These are phyloP conservation scores for Linum usitatissimum DNA, from an alignment of 345 rosid genomes.

Conservation along the genomic window DNA sequence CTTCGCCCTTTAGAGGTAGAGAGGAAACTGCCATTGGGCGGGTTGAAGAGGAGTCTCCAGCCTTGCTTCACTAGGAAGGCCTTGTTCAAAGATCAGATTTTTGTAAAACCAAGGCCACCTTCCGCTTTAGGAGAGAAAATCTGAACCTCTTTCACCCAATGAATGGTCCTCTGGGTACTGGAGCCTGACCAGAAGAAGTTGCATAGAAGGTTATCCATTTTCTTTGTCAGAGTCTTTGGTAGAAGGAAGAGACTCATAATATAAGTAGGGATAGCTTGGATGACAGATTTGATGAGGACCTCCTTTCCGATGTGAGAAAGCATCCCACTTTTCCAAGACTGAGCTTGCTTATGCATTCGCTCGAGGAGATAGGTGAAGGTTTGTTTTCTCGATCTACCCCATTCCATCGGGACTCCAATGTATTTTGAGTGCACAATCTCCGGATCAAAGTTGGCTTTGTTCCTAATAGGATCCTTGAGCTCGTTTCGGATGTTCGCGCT, in stretches of 20 bases:
- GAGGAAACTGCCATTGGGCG: too few relatives aligned
- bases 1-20: too few relatives aligned
- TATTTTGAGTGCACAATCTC: neutral
- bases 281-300: neutral
- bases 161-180: too few relatives aligned
- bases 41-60: too few relatives aligned
- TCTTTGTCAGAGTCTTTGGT: neutral
- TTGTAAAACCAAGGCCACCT: too few relatives aligned
- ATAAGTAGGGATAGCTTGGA: neutral
- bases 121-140: too few relatives aligned
- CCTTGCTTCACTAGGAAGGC: too few relatives aligned
- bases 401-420: neutral
- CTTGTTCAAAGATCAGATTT: too few relatives aligned
- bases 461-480: neutral
- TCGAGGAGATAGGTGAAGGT: neutral
- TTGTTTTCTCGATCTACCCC: neutral
- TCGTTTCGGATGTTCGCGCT: neutral
- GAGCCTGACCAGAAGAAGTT: too few relatives aligned
- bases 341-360: neutral
- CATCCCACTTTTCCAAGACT: neutral
- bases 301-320: neutral
- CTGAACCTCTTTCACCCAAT: too few relatives aligned
- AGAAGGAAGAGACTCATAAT: neutral
- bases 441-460: neutral
- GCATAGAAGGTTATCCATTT: too few relatives aligned